Percentiles rank a stretch among this genome's conserved stretches.
Conservation (phyloP, 2,329 filamentous ascomycete genomes). For the Metarhizium brunneum region DNA sequence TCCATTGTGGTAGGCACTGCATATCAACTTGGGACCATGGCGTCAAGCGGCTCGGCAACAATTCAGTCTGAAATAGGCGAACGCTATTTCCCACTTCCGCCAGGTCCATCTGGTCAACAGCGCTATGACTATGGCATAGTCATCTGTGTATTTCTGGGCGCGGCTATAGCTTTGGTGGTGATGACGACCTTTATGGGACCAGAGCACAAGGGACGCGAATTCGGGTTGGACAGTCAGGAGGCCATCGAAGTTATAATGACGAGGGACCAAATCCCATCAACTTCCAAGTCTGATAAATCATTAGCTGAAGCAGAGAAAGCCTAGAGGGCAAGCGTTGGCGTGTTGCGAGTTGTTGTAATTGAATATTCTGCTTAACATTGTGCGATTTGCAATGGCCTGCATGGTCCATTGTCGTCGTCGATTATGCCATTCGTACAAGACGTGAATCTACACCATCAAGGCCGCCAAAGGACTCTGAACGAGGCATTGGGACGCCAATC, state of each 20-base stretch:
- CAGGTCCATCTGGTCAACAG: background rate
- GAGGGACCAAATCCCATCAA: background rate
- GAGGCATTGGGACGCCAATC: no score
- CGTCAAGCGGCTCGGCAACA: background rate
- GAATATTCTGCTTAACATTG: no score
- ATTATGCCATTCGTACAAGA: no score
- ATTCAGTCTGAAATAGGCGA: conserved; percentile 1
- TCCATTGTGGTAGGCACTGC: conserved; percentile 3
- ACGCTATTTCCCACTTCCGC: background rate
- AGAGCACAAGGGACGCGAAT: background rate
- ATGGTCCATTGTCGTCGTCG: no score
- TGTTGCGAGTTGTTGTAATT: no score
- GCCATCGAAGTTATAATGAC: background rate
- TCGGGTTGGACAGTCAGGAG: background rate
- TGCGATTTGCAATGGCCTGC: no score
- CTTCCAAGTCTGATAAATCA: background rate
- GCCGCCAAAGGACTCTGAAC: no score
- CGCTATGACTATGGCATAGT: conserved; percentile 2
- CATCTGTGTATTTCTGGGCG: conserved; percentile 1
- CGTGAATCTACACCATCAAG: no score
- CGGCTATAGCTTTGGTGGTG: background rate
- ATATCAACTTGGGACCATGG: conserved; percentile 2
- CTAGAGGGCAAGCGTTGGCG: background rate
- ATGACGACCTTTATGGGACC: background rate
- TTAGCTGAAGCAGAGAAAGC: background rate